phyloP scores from a whole-genome alignment of 1,284 basidiomycete species.

The Trametes sp. region DNA sequence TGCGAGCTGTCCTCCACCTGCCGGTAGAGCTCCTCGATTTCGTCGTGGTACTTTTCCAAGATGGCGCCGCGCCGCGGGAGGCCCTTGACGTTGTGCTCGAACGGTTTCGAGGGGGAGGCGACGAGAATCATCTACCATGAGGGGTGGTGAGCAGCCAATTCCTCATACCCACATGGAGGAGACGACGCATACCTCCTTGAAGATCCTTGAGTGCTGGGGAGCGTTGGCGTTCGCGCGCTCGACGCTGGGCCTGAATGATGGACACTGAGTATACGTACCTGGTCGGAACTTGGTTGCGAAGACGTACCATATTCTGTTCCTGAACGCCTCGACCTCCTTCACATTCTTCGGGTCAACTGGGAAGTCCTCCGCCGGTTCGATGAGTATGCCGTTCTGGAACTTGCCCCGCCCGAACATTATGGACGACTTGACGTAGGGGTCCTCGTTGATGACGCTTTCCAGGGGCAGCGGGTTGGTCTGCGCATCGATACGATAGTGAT shows the following conservation, averaged over 20 bases:
- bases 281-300: background rate
- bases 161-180: background rate
- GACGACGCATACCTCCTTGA: constrained; percentile 43
- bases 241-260: constrained; percentile 43
- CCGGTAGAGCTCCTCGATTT: constrained; percentile 44
- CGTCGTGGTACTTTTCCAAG: constrained; percentile 39
- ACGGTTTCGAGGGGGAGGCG: constrained; percentile 38
- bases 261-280: too few species aligned
- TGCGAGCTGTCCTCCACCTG: constrained; percentile 37
- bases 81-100: constrained; percentile 45
- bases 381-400: constrained; percentile 46
- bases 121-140: constrained; percentile 44
- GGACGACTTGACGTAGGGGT: constrained; percentile 43
- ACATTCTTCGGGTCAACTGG: constrained; percentile 36
- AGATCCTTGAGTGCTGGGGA: constrained; percentile 50
- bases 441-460: constrained; percentile 42
- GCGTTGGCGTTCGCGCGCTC: constrained; percentile 47
- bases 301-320: constrained; percentile 43
- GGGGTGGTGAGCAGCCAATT: background rate
- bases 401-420: constrained; percentile 51
- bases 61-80: constrained; percentile 39
- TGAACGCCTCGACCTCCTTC: constrained; percentile 31
- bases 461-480: constrained; percentile 53
- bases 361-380: constrained; percentile 40
- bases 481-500: background rate